Conservation (phyloP, 169 alveolate species). For the Blepharisma undulans region DNA sequence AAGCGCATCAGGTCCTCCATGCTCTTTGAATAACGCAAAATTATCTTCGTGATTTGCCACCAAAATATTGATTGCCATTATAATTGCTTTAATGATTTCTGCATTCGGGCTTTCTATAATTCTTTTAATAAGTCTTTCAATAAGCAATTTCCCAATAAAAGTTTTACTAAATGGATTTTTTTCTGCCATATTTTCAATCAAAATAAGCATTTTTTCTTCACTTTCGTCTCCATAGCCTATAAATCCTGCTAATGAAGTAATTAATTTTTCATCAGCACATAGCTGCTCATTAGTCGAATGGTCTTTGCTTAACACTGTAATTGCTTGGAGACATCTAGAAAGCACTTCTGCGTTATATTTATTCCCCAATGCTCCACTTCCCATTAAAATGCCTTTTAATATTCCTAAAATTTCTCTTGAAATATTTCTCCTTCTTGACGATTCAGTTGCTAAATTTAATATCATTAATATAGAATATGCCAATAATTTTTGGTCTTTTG, state of each 20-base stretch:
- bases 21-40: background rate
- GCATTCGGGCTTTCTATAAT: background rate
- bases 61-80: background rate
- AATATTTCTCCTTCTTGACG: constrained; percentile 3
- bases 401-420: background rate
- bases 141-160: background rate
- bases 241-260: background rate
- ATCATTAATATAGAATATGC: constrained; percentile 13
- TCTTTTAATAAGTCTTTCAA: background rate
- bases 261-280: background rate
- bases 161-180: background rate
- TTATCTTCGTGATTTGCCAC: background rate
- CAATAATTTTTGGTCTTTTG: constrained; percentile 7
- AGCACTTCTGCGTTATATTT: background rate
- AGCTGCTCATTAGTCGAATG: background rate
- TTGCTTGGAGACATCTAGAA: background rate
- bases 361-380: background rate
- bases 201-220: background rate
- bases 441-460: constrained; percentile 25
- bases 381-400: background rate
- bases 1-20: background rate
- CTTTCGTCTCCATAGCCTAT: background rate
- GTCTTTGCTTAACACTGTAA: background rate
- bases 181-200: background rate
- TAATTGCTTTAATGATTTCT: background rate